Base-by-base conservation (phyloP, 2,329 filamentous ascomycete species). In the Ceratocystis lukuohia region DNA sequence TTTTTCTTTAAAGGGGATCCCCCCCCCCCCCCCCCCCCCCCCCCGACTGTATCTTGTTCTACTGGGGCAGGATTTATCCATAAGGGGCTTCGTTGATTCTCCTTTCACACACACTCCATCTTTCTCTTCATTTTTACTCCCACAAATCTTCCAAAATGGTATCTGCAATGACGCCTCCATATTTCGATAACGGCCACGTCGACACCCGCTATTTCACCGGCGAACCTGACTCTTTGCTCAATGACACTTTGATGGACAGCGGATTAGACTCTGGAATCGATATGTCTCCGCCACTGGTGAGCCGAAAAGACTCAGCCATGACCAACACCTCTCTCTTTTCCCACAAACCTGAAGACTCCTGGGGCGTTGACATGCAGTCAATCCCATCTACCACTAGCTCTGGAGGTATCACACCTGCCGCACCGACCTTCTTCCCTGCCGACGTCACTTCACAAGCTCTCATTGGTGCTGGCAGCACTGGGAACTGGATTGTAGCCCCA, bases 331-430 rank as follows among this genome's bases (percentile, higher is more conserved):
- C 82, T 67, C 77, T 87, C 70, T 86, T 87, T 77, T 87, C 84
- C 22, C 84, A 84, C 70, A 87, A 87, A 76, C 79, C 80, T 8
- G 84, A 87, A 71, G 75, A 57, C 44, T 78, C 84, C 70, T 87
- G 84, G 84, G 82, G 17, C 80, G 22, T 85, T 68, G 84, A 86
- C 69, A 84, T 86, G 83, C 83, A 85, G 74, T 82, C 82, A 17
- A 76, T 84, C 66, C 80, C 81, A 15, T 85, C 84, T 66, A 85
- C 83, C 75, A 85, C 85, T 75, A 82, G 84, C 28, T 53, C 66
- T 28, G 44, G 25, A n/a, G 33, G 50, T 25, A 57, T 64, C 2
- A 8, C 41, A 20, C n/a, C 37, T 12, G 20, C 25, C 37, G 28
- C 44, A 22, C 56, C 57, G 44, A 25, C 44, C 12, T 59, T 64